A percentile compares a stretch with the other conserved stretches of the same genome.
These are phyloP conservation scores for Hibiscus mutabilis DNA, from an alignment of 345 rosid species.

Conservation along the genomic window DNA sequence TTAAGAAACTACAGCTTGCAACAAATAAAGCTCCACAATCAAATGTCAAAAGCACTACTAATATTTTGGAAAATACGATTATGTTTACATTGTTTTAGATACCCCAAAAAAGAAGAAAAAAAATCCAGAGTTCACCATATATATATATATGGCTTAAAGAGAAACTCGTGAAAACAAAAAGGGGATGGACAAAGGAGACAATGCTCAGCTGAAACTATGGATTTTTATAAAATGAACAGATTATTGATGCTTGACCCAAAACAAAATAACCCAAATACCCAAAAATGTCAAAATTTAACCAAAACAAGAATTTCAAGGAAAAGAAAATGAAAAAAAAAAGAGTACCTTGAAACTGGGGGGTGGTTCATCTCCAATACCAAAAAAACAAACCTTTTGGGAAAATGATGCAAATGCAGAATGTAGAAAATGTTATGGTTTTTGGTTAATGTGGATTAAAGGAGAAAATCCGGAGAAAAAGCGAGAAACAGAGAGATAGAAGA, in stretches of 20 bases:
- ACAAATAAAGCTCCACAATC: too few relatives aligned
- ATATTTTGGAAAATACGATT: not conserved
- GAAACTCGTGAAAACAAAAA: too few relatives aligned
- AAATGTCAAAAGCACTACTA: too few relatives aligned
- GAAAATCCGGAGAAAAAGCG: not conserved
- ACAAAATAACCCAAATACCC: constrained; percentile 9
- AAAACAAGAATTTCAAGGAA: not conserved
- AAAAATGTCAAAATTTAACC: not conserved
- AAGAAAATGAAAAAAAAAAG: not conserved
- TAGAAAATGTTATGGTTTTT: too few relatives aligned
- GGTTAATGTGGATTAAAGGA: not conserved
- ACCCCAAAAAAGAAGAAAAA: not conserved
- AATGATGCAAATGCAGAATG: not conserved
- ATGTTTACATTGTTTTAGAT: not conserved
- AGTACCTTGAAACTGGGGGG: constrained; percentile 24
- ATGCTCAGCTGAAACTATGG: constrained; percentile 19
- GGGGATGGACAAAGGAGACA: not conserved
- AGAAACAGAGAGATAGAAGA: constrained; percentile 15
- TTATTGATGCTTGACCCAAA: not conserved
- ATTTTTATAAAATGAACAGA: not conserved
- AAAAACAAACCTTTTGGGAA: constrained; percentile 17
- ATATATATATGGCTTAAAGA: too few relatives aligned
- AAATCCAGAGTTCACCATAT: too few relatives aligned
- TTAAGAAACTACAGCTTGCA: too few relatives aligned
- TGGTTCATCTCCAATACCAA: constrained; percentile 12